Evolutionary conservation across 2,329 filamentous ascomycete species (phyloP), one percentile per base, ranked within the genome.

Genomic region (Lecanicillium sp.): DNA sequence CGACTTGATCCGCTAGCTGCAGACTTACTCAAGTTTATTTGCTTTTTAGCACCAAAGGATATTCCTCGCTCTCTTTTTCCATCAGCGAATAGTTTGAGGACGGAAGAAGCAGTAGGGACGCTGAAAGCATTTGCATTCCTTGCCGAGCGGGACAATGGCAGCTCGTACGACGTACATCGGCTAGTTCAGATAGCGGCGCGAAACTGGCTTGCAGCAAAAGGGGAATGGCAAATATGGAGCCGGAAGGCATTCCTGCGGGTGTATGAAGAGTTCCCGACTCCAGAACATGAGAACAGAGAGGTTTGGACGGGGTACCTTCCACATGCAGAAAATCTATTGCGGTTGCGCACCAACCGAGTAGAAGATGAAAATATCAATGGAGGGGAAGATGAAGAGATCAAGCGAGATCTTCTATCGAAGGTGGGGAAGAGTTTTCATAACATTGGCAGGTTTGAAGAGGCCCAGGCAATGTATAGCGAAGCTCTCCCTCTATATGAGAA

Each of bases 51-150:
- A 4, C 46, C 52, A 22, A 56, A 54, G 22, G 45, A 56, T 15
- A 59, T 60, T 17, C 57, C 56, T 2, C 18, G 10, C n/a, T 40
- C 43, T 13, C 34, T 61, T 7, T 38, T 60, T 5, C 50, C 49
- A 3, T 29, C 31, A 18, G 39, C 15, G 13, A 29, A 39, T 1
- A 33, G 42, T 20, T 40, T 45, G 7, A 33, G 48, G 20, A 32
- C 8, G 17, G 43, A 48, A 3, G 46, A 57, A 14, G 55, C 52
- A 8, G 40, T 59, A 9, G 48, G 49, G 0, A 52, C 34, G 1
- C 40, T 59, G 1, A 48, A 49, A 20, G 52, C 42, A 8, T 60
- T 59, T 36, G 50, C 49, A 5, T 62, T 64, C 22, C 45, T 64
- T 15, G 44, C 39, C 3, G 29, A 56, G 20, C 53, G 47, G 2